These are phyloP conservation scores for Chlorella sp. DNA, from an alignment of 139 green algal species.

Conservation along the genomic window DNA sequence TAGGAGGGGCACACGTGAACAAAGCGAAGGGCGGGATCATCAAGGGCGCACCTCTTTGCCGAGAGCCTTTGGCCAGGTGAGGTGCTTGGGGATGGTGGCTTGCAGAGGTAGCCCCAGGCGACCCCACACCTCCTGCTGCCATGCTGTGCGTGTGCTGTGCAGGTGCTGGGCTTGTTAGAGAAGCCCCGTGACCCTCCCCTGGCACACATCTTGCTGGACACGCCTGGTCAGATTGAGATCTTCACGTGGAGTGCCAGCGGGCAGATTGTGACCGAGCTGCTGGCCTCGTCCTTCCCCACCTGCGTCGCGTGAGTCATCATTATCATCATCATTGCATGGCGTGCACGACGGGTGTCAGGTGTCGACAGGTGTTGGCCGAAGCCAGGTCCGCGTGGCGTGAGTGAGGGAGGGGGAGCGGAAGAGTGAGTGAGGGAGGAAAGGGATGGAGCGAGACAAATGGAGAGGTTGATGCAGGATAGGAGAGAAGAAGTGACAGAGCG, in stretches of 20 bases:
- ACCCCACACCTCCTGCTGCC: no score
- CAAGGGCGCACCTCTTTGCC: neutral
- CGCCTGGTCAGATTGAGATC: slow-evolving; percentile 98
- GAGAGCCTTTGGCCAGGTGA: neutral
- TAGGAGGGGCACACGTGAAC: no score
- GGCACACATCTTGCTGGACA: slow-evolving; percentile 88
- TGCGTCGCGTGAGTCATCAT: slow-evolving; percentile 55
- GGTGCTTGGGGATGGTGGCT: no score
- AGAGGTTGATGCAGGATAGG: no score
- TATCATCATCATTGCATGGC: no score
- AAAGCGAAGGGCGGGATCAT: no score
- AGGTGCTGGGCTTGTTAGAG: slow-evolving; percentile 78
- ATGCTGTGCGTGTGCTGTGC: neutral
- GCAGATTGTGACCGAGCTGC: slow-evolving; percentile 88
- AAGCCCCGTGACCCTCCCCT: slow-evolving; percentile 73
- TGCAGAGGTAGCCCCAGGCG: no score
- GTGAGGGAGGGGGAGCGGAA: no score
- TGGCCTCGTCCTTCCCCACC: slow-evolving; percentile 86
- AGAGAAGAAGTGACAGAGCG: no score
- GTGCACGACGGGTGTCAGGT: neutral
- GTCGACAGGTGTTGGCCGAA: neutral
- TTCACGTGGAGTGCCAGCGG: slow-evolving; percentile 93
- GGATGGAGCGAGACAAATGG: no score
- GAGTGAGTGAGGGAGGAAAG: no score
- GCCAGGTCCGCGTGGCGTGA: no score